Evolutionary conservation across 1,284 basidiomycete genomes (phyloP), one percentile per base, ranked within the genome.

Genomic region (Naganishia cerealis): DNA sequence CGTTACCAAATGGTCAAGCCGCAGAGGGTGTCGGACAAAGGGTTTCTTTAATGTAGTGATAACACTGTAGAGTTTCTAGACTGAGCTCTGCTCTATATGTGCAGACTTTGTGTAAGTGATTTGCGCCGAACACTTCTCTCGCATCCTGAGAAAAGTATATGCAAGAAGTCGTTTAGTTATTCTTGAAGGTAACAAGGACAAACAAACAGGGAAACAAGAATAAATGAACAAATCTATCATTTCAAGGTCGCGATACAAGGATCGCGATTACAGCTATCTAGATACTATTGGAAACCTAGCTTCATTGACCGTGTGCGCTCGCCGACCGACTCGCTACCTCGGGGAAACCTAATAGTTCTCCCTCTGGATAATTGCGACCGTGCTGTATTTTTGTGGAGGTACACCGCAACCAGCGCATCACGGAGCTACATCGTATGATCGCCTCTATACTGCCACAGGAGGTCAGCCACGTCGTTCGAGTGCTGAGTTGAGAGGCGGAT

Each of bases 1-100:
- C 61, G 36, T 69, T 79, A 71, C 70, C 69, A 10, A 74, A 79
- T 70, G 80, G 80, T 12, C 76, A 80, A 62, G 29, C 72, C 1
- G 75, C 76, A 0, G 69, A 74, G 38, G 77, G 74, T 7, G 79
- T 78, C 0, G 80, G 80, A 9, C 78, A 75, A 4, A 70, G 78
- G 59, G 72, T 72, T 24, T 76, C 75, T 1, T 63, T 79, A 55
- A 76, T 75, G 76, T 78, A 70, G n/a, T 9, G n/a, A 18, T 18
- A 46, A 10, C n/a, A 24, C 29, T 33, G 29, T 2, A 33, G 29
- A 33, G 29, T 6, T 33, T 33, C 29, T 33, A 33, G 6, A 33
- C 29, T 33, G 29, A 33, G 29, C 29, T 33, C 29, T 33, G 2
- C 2, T 33, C 6, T 33, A 33, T 33, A 33, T 33, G 29, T 3